These are phyloP conservation scores for Fusarium sp. DNA, from an alignment of 2,329 filamentous ascomycete species.

Conservation along the genomic window DNA sequence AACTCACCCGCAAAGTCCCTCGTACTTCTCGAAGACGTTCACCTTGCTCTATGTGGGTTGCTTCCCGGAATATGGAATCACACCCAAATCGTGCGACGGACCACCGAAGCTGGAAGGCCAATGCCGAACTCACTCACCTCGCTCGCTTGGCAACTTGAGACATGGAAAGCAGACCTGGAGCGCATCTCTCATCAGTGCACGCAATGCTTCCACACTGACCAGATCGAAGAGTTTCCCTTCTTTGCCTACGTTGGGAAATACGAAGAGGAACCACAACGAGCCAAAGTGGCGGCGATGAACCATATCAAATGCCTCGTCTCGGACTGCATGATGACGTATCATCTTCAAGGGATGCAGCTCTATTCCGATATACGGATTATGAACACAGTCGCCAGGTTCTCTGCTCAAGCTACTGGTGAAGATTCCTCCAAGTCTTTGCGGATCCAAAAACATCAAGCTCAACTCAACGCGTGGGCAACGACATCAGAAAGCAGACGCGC, in stretches of 20 bases:
- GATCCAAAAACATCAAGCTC: constrained; percentile 36
- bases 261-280: constrained; percentile 39
- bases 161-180: constrained; percentile 43
- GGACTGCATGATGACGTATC: constrained; percentile 51
- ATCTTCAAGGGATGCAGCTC: constrained; percentile 52
- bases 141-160: constrained; percentile 43
- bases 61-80: constrained; percentile 49
- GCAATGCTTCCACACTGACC: constrained; percentile 19
- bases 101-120: constrained; percentile 17
- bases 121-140: constrained; percentile 24
- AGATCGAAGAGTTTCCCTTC: constrained; percentile 33
- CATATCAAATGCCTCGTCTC: constrained; percentile 49
- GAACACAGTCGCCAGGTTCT: constrained; percentile 40
- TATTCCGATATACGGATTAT: constrained; percentile 50
- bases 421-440: constrained; percentile 28
- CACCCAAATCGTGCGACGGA: constrained; percentile 41
- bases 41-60: constrained; percentile 48
- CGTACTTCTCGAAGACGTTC: constrained; percentile 50
- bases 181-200: constrained; percentile 34
- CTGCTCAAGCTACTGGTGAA: constrained; percentile 9
- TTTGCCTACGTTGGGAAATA: constrained; percentile 47
- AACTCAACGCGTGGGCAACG: constrained; percentile 46
- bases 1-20: constrained; percentile 43
- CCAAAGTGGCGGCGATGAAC: constrained; percentile 37
- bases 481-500: constrained; percentile 48